Base-by-base conservation (phyloP, 495 filamentous ascomycete genomes). In the Penicillium subrubescens region DNA sequence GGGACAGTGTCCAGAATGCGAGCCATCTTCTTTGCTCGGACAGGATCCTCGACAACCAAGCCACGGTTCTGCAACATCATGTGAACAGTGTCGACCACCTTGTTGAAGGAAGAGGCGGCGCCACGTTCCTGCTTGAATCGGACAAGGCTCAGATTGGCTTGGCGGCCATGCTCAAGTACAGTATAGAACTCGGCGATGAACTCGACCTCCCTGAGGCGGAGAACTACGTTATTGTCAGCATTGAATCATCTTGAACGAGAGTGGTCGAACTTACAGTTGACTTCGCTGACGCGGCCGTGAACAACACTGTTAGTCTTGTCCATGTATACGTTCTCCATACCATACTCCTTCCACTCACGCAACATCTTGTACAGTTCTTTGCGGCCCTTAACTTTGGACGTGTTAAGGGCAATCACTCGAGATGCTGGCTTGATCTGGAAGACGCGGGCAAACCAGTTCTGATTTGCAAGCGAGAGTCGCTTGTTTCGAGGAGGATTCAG, bases 111-210 rank as follows among this genome's bases (percentile, higher is more conserved):
- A 58, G 87, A 90, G 2, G 91, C 94, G 0, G 94, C 92, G 19
- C 95, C 95, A 51, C 87, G 86, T 69, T 94, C 91, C 71, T 97
- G 94, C 33, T 89, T 92, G 77, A 97, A 91, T 17, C 91, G 87
- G 27, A 89, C 91, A 48, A 97, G 85, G 74, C 88, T 89, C 19
- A 97, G 83, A 60, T 86, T 86, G 58, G 86, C 83, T 68, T 83
- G 86, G 37, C 78, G 77, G 29, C 91, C 90, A 65, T 92, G 89
- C 73, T 96, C 90, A 35, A 94, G 89, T 12, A 96, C 87, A 11
- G 88, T 91, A 77, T 92, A 94, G 67, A 98, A 83, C 70, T 97
- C 92, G 51, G 86, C 84, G 5, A 91, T 89, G 70, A 98, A 91
- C 19, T 87, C 82, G 8, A 96, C 90, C 31, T 89, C 87, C 65